These are phyloP conservation scores for Ogataea zsoltii DNA, from an alignment of 805 yeast genomes.

Conservation along the genomic window DNA sequence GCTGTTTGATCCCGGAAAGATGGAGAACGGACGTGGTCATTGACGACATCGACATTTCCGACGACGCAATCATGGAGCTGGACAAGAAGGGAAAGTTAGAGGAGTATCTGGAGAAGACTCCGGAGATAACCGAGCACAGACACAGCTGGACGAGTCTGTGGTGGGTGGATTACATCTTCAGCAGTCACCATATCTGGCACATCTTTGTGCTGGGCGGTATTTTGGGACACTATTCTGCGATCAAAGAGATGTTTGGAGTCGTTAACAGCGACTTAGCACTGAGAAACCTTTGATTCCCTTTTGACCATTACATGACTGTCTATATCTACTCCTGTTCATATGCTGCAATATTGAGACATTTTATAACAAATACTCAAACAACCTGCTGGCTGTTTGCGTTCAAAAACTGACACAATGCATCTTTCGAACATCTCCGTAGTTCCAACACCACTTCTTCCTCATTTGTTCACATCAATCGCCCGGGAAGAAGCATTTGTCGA, in stretches of 20 bases:
- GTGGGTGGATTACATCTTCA: slow-evolving; percentile 80
- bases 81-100: slow-evolving; percentile 30
- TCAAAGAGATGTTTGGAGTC: slow-evolving; percentile 64
- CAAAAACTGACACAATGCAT: not conserved
- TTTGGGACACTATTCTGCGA: slow-evolving; percentile 82
- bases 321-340: no score
- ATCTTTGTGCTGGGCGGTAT: slow-evolving; percentile 85
- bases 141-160: slow-evolving; percentile 56
- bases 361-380: no score
- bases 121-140: slow-evolving; percentile 34
- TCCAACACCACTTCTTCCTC: no score
- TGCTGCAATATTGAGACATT: not conserved
- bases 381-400: no score
- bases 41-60: slow-evolving; percentile 41
- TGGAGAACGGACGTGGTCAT: slow-evolving; percentile 71
- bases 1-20: slow-evolving; percentile 85
- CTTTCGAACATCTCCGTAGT: no score
- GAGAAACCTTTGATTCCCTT: not conserved
- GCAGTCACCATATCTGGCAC: slow-evolving; percentile 95
- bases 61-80: slow-evolving; percentile 33
- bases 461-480: slow-evolving; percentile 26
- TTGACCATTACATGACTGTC: no score
- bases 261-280: slow-evolving; percentile 2
- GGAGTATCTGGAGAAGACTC: slow-evolving; percentile 43
- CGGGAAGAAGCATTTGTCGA: slow-evolving; percentile 30